Evolutionary conservation across 495 filamentous ascomycete genomes (phyloP), one percentile per base, ranked within the genome.

Genomic region (Evernia prunastri): DNA sequence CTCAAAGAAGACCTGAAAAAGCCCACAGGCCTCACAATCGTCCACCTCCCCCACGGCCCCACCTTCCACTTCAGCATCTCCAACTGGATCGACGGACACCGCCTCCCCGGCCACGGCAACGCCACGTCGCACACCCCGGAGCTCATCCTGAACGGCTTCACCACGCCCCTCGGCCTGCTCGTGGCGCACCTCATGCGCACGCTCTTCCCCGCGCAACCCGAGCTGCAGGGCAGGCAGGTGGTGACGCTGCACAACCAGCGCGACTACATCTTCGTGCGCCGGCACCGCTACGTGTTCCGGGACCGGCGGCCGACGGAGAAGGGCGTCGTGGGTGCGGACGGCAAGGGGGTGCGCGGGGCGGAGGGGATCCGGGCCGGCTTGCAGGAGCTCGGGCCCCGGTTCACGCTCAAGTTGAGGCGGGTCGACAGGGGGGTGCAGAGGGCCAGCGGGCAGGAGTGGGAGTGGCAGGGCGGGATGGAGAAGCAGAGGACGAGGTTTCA

Each of bases 181-280:
- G 91, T 90, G 0, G 94, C 92, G 15, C 87, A 89, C 66, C 79
- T 96, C 1, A 93, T 97, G 81, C 82, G 87, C 65, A 84, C 84
- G 0, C 74, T 97, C 45, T 97, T 94, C 77, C 92, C 93, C 1
- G 80, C 87, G 4, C 82, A 85, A 60, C 92, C 94, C 6, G 90
- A 98, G 63, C 75, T 96, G 4, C 77, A 82, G 33, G 93, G 93
- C 8, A 77, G 94, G 23, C 91, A 96, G 67, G 91, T 96, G 0
- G 87, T 96, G 37, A 96, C 92, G 9, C 71, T 96, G 54, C 93
- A 97, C 73, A 96, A 96, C 68, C 93, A 97, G 75, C 87, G 94
- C 64, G 93, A 98, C 75, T 98, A 96, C 75, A 90, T 96, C 67
- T 98, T 98, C 70, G 79, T 97, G 56, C 82, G 94, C 11, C 79